Conservation (phyloP, 257 asterid genomes). For the Nicotiana undulata region DNA sequence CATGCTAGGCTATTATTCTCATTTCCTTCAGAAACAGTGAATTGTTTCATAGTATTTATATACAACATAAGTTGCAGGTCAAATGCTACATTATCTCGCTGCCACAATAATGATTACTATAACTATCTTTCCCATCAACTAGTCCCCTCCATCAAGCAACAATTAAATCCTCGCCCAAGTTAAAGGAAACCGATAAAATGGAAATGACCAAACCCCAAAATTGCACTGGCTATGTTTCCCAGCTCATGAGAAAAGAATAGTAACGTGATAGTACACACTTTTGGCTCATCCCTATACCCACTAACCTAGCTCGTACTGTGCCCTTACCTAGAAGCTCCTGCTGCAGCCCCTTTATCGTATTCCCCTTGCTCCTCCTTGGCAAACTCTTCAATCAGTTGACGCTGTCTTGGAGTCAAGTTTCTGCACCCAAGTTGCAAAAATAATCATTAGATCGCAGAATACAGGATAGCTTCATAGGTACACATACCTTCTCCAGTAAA, state of each 20-base stretch:
- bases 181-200: neutral
- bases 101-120: neutral
- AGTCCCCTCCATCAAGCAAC: slow-evolving; percentile 5
- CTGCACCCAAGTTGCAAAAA: slow-evolving; percentile 24
- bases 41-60: neutral
- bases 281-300: neutral
- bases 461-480: neutral
- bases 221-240: slow-evolving; percentile 6
- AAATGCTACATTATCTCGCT: neutral
- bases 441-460: neutral
- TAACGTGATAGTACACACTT: neutral
- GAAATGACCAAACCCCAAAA: slow-evolving; percentile 10
- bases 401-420: slow-evolving; percentile 61
- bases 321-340: slow-evolving; percentile 59
- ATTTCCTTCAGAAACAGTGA: neutral
- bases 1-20: neutral
- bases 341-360: slow-evolving; percentile 48
- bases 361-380: slow-evolving; percentile 62
- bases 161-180: neutral
- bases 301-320: neutral
- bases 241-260: neutral
- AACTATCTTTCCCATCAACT: neutral
- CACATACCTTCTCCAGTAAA: neutral
- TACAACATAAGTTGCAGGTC: slow-evolving; percentile 4
- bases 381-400: slow-evolving; percentile 64